phyloP scores from a whole-genome alignment of 148 eudicot genomes.

The Camellia sinensis region DNA sequence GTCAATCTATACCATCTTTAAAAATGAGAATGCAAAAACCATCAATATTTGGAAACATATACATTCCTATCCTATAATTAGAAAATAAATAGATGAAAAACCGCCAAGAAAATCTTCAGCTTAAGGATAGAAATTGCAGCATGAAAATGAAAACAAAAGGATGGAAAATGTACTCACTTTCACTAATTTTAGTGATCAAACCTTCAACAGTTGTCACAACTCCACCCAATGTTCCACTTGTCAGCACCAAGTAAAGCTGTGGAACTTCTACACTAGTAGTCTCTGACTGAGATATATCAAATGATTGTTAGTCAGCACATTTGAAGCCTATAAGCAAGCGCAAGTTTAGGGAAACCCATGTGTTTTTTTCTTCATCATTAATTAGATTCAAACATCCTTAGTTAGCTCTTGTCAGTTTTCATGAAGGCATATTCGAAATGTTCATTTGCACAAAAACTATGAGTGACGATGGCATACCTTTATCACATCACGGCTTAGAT shows the following conservation, averaged over 20 bases:
- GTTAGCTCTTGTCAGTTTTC: neutral
- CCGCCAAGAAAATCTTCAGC: neutral
- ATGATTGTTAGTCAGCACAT: constrained; percentile 19
- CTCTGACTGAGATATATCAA: constrained; percentile 55
- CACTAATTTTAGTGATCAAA: constrained; percentile 76
- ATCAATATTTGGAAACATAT: neutral
- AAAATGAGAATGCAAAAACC: neutral
- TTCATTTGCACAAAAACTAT: neutral
- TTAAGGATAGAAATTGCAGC: neutral
- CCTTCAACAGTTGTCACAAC: constrained; percentile 94
- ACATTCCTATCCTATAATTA: neutral
- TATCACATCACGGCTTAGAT: constrained; percentile 93
- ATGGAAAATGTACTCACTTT: constrained; percentile 53
- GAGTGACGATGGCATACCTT: constrained; percentile 47
- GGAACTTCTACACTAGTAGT: constrained; percentile 80
- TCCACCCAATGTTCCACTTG: constrained; percentile 95
- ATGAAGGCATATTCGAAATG: neutral
- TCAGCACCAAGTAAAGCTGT: constrained; percentile 85
- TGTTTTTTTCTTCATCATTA: neutral
- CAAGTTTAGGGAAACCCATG: neutral
- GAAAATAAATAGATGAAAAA: neutral
- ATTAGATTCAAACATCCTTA: neutral
- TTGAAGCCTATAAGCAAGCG: neutral
- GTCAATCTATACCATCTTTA: no score
- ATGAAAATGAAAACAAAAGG: constrained; percentile 10